phyloP scores from a whole-genome alignment of 352 stramenopile genomes.

The Globisporangium viniferum region DNA sequence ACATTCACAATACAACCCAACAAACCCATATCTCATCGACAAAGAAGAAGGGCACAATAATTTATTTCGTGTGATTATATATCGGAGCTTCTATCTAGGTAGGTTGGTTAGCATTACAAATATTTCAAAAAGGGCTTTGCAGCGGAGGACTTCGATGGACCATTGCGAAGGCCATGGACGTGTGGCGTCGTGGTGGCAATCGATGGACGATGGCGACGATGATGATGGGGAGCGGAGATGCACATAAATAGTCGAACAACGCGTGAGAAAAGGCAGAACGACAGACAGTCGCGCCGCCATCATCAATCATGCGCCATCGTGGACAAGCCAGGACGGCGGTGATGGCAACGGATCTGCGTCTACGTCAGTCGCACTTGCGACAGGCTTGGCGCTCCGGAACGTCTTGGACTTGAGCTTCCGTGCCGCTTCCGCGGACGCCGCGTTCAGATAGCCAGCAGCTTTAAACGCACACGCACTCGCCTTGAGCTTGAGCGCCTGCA shows the following conservation, averaged over 20 bases:
- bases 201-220: background rate
- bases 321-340: background rate
- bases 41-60: background rate
- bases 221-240: background rate
- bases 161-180: background rate
- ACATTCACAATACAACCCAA: background rate
- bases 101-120: background rate
- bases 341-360: conserved; percentile 15
- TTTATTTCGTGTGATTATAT: background rate
- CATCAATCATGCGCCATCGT: conserved; percentile 1
- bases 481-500: conserved; percentile 32
- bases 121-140: background rate
- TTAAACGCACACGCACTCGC: conserved; percentile 37
- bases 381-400: conserved; percentile 14
- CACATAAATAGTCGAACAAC: conserved; percentile 1
- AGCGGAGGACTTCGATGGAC: background rate
- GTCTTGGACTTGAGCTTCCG: conserved; percentile 45
- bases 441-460: conserved; percentile 44
- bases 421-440: conserved; percentile 48
- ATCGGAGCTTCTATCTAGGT: background rate
- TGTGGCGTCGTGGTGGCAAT: background rate
- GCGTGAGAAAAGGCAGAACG: background rate
- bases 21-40: background rate
- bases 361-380: conserved; percentile 35
- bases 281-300: background rate